These are phyloP conservation scores for Saturnispora dispora DNA, from an alignment of 805 yeast species.

Conservation along the genomic window DNA sequence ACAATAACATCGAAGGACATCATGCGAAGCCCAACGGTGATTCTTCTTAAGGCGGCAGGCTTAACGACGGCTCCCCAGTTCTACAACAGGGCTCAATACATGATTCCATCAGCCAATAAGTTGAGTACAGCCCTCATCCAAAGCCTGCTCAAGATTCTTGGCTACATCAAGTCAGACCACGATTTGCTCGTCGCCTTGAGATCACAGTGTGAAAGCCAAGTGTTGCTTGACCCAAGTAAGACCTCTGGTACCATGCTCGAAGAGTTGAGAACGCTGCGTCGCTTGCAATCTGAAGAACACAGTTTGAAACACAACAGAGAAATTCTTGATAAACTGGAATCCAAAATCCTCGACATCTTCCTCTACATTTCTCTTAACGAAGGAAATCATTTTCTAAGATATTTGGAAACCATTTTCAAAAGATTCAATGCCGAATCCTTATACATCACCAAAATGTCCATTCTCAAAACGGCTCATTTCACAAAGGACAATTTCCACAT, in stretches of 20 bases:
- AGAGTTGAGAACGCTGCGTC: not conserved
- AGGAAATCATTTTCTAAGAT: constrained; percentile 33
- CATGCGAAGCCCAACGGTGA: not conserved
- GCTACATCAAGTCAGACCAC: constrained; percentile 17
- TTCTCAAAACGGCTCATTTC: constrained; percentile 35
- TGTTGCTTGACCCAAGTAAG: constrained; percentile 2
- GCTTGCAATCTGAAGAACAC: constrained; percentile 4
- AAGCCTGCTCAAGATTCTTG: constrained; percentile 12
- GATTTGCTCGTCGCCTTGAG: constrained; percentile 9
- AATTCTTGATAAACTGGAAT: constrained; percentile 29
- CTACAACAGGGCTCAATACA: constrained; percentile 7
- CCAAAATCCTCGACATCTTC: constrained; percentile 32
- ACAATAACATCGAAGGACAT: not conserved
- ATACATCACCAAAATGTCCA: constrained; percentile 36
- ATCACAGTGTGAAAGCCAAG: not conserved
- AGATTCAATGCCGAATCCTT: constrained; percentile 28
- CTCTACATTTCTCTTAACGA: constrained; percentile 44
- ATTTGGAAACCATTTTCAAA: constrained; percentile 24
- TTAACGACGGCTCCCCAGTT: constrained; percentile 8
- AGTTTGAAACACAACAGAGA: constrained; percentile 6
- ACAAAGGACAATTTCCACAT: constrained; percentile 29
- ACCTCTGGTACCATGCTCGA: constrained; percentile 2
- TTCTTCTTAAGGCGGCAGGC: constrained; percentile 9
- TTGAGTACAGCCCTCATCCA: constrained; percentile 8
- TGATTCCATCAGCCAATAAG: constrained; percentile 9